Evolutionary conservation across 1,284 basidiomycete genomes (phyloP).

Genomic region (Rhodotorula sp.): DNA sequence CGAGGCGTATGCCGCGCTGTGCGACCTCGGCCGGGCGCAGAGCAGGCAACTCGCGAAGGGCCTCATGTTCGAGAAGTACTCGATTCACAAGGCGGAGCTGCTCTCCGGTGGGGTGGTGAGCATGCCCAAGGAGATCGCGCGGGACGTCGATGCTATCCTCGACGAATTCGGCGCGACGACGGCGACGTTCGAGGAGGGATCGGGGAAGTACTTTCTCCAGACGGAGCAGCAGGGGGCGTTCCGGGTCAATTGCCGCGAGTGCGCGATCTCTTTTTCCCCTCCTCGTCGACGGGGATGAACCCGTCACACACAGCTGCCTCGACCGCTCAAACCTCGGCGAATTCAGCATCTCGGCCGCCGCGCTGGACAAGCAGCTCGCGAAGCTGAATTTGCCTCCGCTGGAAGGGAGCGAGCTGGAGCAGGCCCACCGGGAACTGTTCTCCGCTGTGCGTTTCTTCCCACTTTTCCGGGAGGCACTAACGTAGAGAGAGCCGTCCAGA

Average conservation of each 20-base stretch:
- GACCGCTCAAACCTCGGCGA: constrained; percentile 96
- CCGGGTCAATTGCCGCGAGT: constrained; percentile 78
- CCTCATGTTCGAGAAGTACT: constrained; percentile 85
- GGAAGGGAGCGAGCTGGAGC: constrained; percentile 66
- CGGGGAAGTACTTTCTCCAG: constrained; percentile 64
- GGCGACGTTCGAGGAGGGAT: constrained; percentile 63
- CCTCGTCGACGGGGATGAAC: background rate
- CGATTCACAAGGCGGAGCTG: constrained; percentile 63
- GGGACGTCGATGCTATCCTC: constrained; percentile 63
- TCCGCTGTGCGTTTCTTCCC: constrained; percentile 57
- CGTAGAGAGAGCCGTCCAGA: constrained; percentile 48
- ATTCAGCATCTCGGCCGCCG: constrained; percentile 75
- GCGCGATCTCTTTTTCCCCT: background rate
- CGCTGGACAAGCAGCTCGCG: constrained; percentile 59
- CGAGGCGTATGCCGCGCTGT: constrained; percentile 8
- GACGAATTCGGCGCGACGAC: constrained; percentile 77
- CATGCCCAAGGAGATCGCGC: constrained; percentile 70
- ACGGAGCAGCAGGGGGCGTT: constrained; percentile 88
- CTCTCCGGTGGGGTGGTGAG: constrained; percentile 79
- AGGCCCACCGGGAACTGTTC: constrained; percentile 87
- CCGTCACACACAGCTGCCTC: constrained; percentile 58
- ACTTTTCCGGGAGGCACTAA: background rate
- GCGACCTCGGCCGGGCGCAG: constrained; percentile 17
- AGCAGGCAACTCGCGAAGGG: constrained; percentile 52
- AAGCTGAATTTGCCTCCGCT: constrained; percentile 1